Evolutionary conservation across 768 basidiomycete species (phyloP), one percentile per base, ranked within the genome.

Genomic region (Boletus rufocinnamomeus): DNA sequence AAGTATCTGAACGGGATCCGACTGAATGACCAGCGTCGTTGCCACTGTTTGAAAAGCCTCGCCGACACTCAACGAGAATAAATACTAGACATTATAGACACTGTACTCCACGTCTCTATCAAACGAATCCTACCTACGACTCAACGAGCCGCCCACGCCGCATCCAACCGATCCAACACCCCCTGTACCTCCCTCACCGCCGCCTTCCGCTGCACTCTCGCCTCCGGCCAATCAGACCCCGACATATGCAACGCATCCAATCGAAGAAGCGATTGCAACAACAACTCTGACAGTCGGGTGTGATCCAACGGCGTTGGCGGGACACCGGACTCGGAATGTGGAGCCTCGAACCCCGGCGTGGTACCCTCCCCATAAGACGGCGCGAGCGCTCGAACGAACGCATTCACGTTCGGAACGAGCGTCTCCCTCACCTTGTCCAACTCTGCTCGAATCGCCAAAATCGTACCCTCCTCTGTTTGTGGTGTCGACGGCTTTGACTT

Each of bases 161-260:
- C 80, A 70, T 96, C 95, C 48, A 96, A 77, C 58, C 80, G 79
- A 69, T 95, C 93, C 58, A 98, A 80, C 63, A 93, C 79, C 27
- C 76, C 80, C 75, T 98, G 95, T 17, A 97, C 88, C 65, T 88
- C 85, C 62, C 82, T 87, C 50, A 98, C 95, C 1, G 92, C 95
- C 34, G 82, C 84, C 74, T 96, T 97, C 60, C 95, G 80, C 70
- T 89, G 84, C 63, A 77, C 78, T 66, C 95, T 81, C 16, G 94
- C 95, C 6, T 86, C 80, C 10, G 82, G 80, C 90, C 93, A 97
- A 50, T 84, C 82, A 38, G 78, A 77, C 46, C 92, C 89, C 21
- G 93, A 80, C 38, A 67, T 48, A 41, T 78, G 75, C 66, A 97
- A 80, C 50, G 88, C 90, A 66, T 98, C 96, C 35, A 98, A 77